phyloP scores from a whole-genome alignment of 208 protist species.

The Acanthamoeba healyi region DNA sequence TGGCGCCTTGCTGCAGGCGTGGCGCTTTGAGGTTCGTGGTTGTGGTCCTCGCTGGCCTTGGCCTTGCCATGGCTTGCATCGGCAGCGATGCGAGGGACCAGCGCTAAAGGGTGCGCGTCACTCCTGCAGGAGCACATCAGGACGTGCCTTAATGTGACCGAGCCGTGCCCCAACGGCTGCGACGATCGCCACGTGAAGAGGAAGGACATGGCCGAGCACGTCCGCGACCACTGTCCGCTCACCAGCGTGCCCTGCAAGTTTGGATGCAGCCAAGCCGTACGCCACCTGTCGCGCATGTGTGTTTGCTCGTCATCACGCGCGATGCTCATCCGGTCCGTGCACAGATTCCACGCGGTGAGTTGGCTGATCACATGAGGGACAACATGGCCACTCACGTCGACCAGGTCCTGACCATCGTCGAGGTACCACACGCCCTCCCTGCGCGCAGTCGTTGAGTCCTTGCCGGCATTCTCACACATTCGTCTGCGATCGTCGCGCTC shows the following conservation, averaged over 20 bases:
- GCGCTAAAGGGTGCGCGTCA: too few relatives aligned
- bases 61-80: background rate
- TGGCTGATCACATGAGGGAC: slow-evolving; percentile 14
- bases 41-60: background rate
- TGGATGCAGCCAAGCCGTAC: background rate
- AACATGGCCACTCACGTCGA: background rate
- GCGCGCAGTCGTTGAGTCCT: background rate
- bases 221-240: background rate
- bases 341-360: background rate
- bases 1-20: background rate
- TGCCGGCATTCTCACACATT: background rate
- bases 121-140: slow-evolving; percentile 6
- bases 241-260: background rate
- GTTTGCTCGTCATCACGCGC: background rate
- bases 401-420: background rate
- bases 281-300: background rate
- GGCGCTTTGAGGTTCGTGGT: background rate
- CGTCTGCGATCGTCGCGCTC: background rate
- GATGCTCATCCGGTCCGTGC: too few relatives aligned
- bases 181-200: background rate
- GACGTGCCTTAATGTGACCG: background rate
- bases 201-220: background rate
- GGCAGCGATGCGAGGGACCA: background rate
- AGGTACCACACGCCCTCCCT: background rate
- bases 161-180: background rate